Percentiles rank a stretch among this genome's conserved stretches.
Conservation (phyloP, 257 asterid species). For the Nicotiana tabacum region DNA sequence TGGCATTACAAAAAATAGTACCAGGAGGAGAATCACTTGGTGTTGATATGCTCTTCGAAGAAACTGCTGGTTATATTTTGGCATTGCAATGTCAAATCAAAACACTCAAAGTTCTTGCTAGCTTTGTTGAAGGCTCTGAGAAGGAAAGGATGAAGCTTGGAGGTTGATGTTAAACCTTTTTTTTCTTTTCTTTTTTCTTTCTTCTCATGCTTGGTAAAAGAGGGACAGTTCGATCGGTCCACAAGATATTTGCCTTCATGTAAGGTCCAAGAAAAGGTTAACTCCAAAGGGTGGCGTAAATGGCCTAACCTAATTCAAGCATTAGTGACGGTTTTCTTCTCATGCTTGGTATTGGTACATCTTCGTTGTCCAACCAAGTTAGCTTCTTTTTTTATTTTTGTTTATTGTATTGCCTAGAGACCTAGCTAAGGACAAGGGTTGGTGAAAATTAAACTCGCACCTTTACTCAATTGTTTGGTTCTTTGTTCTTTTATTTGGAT, state of each 20-base stretch:
- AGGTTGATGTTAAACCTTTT: constrained; percentile 16
- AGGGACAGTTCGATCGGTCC: too few relatives aligned
- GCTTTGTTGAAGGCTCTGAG: constrained; percentile 33
- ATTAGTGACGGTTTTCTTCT: background rate
- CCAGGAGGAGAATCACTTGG: constrained; percentile 63
- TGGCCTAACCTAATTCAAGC: too few relatives aligned
- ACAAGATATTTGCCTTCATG: too few relatives aligned
- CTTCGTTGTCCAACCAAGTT: background rate
- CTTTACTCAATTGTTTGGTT: background rate
- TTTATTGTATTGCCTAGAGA: background rate
- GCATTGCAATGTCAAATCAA: constrained; percentile 42
- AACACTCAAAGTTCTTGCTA: constrained; percentile 46
- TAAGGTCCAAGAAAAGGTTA: too few relatives aligned
- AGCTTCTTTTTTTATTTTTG: background rate
- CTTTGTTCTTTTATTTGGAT: background rate
- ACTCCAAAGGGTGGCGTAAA: too few relatives aligned
- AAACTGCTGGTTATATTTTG: constrained; percentile 60
- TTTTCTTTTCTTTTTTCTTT: background rate
- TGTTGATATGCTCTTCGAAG: constrained; percentile 42
- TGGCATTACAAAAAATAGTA: constrained; percentile 46
- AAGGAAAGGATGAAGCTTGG: constrained; percentile 39
- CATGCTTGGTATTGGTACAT: background rate
- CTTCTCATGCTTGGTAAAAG: background rate
- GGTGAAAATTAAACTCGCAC: background rate
- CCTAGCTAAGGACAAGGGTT: background rate